Evolutionary conservation across 164 flowering plant species (phyloP).

Genomic region (Liquidambar formosana): DNA sequence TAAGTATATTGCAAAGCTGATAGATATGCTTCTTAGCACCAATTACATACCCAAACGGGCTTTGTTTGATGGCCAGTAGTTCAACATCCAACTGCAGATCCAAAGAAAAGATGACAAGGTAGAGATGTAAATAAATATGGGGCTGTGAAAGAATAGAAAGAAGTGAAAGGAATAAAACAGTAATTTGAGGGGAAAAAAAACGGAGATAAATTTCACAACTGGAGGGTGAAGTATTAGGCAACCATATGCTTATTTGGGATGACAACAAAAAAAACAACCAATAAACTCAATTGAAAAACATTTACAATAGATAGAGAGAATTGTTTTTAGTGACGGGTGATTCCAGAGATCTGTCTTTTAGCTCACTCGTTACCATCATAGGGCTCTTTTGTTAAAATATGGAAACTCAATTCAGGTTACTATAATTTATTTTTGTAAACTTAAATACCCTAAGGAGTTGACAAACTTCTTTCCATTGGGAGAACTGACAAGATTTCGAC

Average conservation of each 20-base stretch:
- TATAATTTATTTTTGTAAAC: no score
- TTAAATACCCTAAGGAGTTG: no score
- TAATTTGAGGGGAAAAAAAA: not conserved
- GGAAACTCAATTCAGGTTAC: no score
- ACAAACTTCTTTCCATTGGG: not conserved
- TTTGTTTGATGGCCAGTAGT: conserved; percentile 76
- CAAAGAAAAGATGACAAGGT: not conserved
- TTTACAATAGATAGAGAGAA: not conserved
- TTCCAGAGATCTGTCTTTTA: not conserved
- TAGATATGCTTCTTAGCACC: not conserved
- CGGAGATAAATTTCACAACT: not conserved
- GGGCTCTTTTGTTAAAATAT: not conserved
- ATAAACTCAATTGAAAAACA: not conserved
- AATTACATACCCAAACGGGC: conserved; percentile 73
- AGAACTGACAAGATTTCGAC: not conserved
- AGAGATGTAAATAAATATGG: not conserved
- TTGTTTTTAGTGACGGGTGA: not conserved
- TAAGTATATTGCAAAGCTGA: not conserved
- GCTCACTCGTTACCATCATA: not conserved
- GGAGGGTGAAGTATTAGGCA: not conserved
- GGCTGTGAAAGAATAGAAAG: not conserved
- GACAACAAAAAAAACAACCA: not conserved
- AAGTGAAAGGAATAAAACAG: not conserved
- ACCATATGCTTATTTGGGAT: not conserved
- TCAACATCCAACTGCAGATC: conserved; percentile 78